Evolutionary conservation across 2,329 filamentous ascomycete species (phyloP), one percentile per base, ranked within the genome.

Genomic region (Aspergillus latus): DNA sequence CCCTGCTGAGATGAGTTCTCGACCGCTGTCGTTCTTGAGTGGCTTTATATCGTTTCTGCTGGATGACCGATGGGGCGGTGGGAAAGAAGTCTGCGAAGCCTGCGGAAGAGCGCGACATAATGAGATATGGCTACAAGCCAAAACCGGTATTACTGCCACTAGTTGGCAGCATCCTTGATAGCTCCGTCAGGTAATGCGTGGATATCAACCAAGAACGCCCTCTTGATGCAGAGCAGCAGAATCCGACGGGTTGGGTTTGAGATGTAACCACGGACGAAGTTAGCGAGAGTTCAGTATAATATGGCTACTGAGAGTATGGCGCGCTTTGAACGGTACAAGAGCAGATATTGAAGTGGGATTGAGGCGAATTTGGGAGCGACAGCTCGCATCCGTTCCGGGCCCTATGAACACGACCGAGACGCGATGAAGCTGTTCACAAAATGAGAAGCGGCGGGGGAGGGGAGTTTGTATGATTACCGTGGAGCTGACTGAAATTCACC

Each of bases 31-130:
- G 80, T 72, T 86, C 83, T 71, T 80, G 81, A 62, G 82, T 80
- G 52, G 70, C 65, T 65, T 74, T 74, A 62, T 70, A 72, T 70
- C 75, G 76, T 74, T 78, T 78, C 64, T 77, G 72, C 62, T 78
- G 75, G 54, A 82, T 74, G 62, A 84, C 85, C 67, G 84, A 84
- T 65, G 89, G 88, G 70, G 88, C 89, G 72, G 88, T 85, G 66
- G 88, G 89, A 76, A 92, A 92, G 82, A 91, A 94, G 78, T 92
- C 86, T 78, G 88, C 89, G 82, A 92, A 92, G 78, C 87, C 87
- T 80, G 88, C 87, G 75, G 83, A 82, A 73, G 87, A 84, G 80
- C 89, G 90, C 85, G 90, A 90, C 88, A 89, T 90, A 78, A 79
- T 86, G 81, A 70, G 63, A 73, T 64, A 66, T 69, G 74, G 73